Percentiles rank a stretch among this genome's conserved stretches.
Evolutionary conservation across 306 rosid species (phyloP).

Genomic region (Quercus bicolor): DNA sequence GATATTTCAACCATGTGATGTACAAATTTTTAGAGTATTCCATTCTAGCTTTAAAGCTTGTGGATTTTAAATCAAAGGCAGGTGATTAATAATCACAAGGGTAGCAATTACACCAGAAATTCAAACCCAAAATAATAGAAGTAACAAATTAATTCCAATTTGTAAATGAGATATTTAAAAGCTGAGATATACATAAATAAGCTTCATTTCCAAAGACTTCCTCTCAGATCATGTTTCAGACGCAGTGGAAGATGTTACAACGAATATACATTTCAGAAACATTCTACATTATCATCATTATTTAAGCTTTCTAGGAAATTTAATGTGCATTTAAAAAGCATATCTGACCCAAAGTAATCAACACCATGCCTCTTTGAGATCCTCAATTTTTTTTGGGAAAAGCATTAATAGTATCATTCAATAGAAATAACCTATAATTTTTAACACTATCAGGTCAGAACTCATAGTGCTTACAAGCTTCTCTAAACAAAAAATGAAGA

Average conservation of each 20-base stretch:
- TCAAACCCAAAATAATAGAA: neutral
- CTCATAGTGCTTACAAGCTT: neutral
- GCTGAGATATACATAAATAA: neutral
- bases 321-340: neutral
- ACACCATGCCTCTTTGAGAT: neutral
- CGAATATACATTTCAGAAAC: neutral
- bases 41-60: neutral
- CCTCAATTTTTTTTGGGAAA: neutral
- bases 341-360: neutral
- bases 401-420: neutral
- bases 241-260: neutral
- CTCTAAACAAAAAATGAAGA: slow-evolving; percentile 1
- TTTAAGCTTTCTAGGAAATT: neutral
- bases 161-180: neutral
- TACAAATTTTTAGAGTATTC: neutral
- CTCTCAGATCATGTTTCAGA: neutral
- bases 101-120: neutral
- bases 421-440: neutral
- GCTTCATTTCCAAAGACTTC: neutral
- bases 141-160: neutral
- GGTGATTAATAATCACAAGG: neutral
- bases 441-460: neutral
- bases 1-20: neutral
- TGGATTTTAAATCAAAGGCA: neutral
- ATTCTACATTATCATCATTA: neutral